These are phyloP conservation scores for Pseudocercospora fijiensis DNA, from an alignment of 2,329 filamentous ascomycete genomes.

Conservation along the genomic window DNA sequence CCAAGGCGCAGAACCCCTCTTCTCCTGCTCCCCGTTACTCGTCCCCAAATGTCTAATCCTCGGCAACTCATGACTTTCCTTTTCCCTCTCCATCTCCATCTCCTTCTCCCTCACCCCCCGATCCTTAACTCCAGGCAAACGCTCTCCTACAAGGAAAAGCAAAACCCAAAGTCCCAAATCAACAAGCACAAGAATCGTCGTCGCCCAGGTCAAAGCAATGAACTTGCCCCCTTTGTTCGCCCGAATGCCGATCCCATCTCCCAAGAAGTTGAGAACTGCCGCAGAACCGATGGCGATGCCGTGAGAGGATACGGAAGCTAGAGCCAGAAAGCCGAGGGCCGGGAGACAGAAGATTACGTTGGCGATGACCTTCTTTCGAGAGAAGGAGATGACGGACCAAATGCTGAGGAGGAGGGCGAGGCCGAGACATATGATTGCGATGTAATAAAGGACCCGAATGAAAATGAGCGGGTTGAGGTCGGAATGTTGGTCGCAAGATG, in stretches of 20 bases:
- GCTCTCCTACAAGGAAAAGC: conserved; percentile 18
- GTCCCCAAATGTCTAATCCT: background rate
- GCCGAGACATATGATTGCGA: conserved; percentile 55
- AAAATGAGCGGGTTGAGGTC: conserved; percentile 56
- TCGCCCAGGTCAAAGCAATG: conserved; percentile 60
- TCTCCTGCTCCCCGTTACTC: background rate
- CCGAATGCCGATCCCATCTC: conserved; percentile 50
- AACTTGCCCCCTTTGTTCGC: conserved; percentile 56
- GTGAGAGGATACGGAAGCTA: conserved; percentile 73
- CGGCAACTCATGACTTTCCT: background rate
- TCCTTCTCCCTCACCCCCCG: background rate
- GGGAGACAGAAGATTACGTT: conserved; percentile 53
- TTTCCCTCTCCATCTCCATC: background rate
- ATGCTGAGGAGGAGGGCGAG: conserved; percentile 50
- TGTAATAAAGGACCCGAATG: conserved; percentile 59
- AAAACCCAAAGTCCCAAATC: conserved; percentile 23
- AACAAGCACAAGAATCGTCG: conserved; percentile 41
- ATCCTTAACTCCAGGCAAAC: conserved; percentile 9
- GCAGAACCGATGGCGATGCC: conserved; percentile 58
- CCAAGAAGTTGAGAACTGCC: conserved; percentile 55
- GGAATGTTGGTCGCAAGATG: conserved; percentile 54
- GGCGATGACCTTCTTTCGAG: conserved; percentile 44
- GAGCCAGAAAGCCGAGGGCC: conserved; percentile 60
- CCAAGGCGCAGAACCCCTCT: background rate
- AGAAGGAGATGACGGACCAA: conserved; percentile 43